Evolutionary conservation across 2,329 filamentous ascomycete species (phyloP).

Genomic region (Penicillium sp.): DNA sequence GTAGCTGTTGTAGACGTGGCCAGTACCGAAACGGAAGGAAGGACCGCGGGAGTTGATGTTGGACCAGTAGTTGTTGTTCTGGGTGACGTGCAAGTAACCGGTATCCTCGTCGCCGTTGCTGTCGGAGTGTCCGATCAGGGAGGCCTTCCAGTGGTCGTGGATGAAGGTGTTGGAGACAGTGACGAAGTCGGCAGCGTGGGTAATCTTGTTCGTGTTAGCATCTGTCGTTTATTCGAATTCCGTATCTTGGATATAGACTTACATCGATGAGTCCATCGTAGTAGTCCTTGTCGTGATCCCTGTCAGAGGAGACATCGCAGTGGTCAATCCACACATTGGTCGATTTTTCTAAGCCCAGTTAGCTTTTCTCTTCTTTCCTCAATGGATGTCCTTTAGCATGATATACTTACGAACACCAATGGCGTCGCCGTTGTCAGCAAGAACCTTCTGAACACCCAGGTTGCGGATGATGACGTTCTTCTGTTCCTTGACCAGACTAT

Average conservation of each 20-base stretch:
- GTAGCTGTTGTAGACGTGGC: slow-evolving; percentile 60
- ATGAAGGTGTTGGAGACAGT: slow-evolving; percentile 54
- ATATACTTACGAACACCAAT: slow-evolving; percentile 55
- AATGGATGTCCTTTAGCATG: background rate
- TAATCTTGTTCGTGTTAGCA: slow-evolving; percentile 38
- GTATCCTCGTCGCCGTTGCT: slow-evolving; percentile 59
- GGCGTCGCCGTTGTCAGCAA: slow-evolving; percentile 58
- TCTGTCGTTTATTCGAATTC: background rate
- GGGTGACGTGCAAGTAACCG: slow-evolving; percentile 63
- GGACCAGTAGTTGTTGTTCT: slow-evolving; percentile 65
- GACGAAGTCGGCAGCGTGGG: slow-evolving; percentile 61
- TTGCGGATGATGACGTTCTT: slow-evolving; percentile 65
- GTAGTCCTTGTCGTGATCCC: slow-evolving; percentile 64
- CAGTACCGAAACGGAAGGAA: slow-evolving; percentile 65
- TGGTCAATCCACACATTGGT: slow-evolving; percentile 67
- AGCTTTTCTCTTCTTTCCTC: slow-evolving; percentile 25
- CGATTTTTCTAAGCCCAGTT: slow-evolving; percentile 23
- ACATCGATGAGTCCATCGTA: slow-evolving; percentile 66
- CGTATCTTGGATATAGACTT: background rate
- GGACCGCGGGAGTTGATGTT: slow-evolving; percentile 66
- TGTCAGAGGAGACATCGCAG: slow-evolving; percentile 62
- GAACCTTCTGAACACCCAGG: slow-evolving; percentile 58
- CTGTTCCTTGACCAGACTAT: slow-evolving; percentile 56
- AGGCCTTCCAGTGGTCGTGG: slow-evolving; percentile 64
- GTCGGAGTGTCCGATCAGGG: slow-evolving; percentile 60